Percentiles rank a stretch among this genome's conserved stretches.
Evolutionary conservation across 208 protist species (phyloP).

Genomic region (Leishmania tarentolae): DNA sequence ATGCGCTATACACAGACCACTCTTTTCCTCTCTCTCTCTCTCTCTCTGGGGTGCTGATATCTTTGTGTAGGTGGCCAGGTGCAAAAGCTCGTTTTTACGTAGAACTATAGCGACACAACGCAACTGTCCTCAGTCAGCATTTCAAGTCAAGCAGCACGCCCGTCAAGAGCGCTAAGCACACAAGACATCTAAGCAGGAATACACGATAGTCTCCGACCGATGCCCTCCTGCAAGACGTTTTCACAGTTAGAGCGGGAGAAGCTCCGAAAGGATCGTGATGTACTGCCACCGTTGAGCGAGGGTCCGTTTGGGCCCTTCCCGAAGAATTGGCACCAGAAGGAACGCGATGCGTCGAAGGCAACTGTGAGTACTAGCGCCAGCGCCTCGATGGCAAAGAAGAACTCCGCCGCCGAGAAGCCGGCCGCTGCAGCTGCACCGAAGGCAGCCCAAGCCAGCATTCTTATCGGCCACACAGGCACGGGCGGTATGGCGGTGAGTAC

Average conservation of each 20-base stretch:
- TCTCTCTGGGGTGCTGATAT: neutral
- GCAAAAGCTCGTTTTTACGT: neutral
- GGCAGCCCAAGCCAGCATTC: conserved; percentile 29
- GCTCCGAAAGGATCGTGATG: conserved; percentile 64
- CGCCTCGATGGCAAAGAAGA: conserved; percentile 28
- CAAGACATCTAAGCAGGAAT: neutral
- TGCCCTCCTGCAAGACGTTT: conserved; percentile 48
- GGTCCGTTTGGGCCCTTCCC: conserved; percentile 89
- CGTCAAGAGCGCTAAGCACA: neutral
- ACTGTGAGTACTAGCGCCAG: conserved; percentile 31
- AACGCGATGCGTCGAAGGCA: conserved; percentile 39
- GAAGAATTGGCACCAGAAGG: conserved; percentile 25
- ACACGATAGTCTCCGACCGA: neutral
- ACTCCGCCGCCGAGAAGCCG: conserved; percentile 2
- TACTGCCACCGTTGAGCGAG: conserved; percentile 77
- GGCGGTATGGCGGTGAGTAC: conserved; percentile 87
- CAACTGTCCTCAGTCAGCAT: neutral
- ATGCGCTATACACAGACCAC: neutral
- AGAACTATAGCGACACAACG: neutral
- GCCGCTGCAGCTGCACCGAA: conserved; percentile 12
- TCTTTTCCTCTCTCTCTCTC: neutral
- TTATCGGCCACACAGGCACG: conserved; percentile 77
- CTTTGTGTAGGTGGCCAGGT: neutral
- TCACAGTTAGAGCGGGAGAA: conserved; percentile 58
- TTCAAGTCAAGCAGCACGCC: neutral